phyloP scores from a whole-genome alignment of 1,139 yeast genomes.

The Schizosaccharomyces versatilis region DNA sequence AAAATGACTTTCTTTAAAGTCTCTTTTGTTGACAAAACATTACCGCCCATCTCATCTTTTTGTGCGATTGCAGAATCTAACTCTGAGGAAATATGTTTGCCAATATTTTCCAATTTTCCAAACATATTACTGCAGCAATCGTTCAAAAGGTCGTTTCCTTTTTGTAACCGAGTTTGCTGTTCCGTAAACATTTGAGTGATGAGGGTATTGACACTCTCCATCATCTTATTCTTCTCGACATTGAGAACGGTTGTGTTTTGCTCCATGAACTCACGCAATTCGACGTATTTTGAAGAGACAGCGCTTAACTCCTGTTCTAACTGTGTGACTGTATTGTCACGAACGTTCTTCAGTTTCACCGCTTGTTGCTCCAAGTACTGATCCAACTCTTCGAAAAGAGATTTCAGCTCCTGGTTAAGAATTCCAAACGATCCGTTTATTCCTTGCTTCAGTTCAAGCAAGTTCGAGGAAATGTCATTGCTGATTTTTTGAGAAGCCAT shows the following conservation, averaged over 20 bases:
- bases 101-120: background rate
- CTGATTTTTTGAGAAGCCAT: constrained; percentile 1
- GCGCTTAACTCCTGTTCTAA: background rate
- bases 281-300: background rate
- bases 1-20: background rate
- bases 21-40: background rate
- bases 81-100: background rate
- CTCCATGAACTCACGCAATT: background rate
- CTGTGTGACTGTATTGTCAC: background rate
- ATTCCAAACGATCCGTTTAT: background rate
- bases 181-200: too few species aligned
- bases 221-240: background rate
- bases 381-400: background rate
- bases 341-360: background rate
- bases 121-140: background rate
- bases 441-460: background rate
- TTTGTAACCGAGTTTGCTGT: background rate
- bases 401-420: background rate
- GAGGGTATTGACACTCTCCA: background rate
- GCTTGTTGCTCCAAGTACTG: background rate
- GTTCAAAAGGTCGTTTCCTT: background rate
- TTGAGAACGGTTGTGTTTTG: background rate
- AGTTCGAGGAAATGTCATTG: background rate
- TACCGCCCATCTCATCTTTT: background rate
- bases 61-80: background rate